Conservation (phyloP, 2,329 filamentous ascomycete species). For the Fusarium veterinarium region DNA sequence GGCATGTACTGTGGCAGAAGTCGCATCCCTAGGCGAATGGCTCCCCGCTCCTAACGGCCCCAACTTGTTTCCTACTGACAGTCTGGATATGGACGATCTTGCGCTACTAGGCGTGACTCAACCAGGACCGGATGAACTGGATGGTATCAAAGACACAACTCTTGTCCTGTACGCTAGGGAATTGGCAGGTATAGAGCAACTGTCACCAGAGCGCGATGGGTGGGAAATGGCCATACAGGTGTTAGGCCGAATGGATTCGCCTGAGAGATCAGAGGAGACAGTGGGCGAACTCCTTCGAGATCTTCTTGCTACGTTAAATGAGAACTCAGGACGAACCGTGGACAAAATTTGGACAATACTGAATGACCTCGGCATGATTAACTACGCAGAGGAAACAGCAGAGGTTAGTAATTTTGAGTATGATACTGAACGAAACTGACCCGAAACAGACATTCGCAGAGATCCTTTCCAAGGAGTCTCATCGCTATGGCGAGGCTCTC, state of each 20-base stretch:
- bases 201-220: constrained; percentile 70
- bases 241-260: constrained; percentile 82
- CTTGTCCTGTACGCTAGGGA: constrained; percentile 80
- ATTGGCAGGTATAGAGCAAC: constrained; percentile 66
- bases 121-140: constrained; percentile 67
- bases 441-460: constrained; percentile 80
- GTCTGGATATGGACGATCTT: constrained; percentile 84
- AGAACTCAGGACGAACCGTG: constrained; percentile 77
- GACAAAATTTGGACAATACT: constrained; percentile 86
- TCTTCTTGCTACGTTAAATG: constrained; percentile 69
- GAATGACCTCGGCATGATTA: constrained; percentile 79
- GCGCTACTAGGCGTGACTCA: constrained; percentile 80
- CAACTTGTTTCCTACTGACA: constrained; percentile 67
- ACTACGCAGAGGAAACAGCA: constrained; percentile 82
- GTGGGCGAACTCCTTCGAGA: constrained; percentile 78
- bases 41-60: constrained; percentile 61
- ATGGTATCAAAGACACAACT: constrained; percentile 82
- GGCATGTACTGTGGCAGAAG: constrained; percentile 81
- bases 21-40: constrained; percentile 88
- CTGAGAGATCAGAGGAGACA: constrained; percentile 75
- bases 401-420: constrained; percentile 68
- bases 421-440: constrained; percentile 40
- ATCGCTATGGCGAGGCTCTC: constrained; percentile 85
- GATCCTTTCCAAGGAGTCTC: constrained; percentile 75
- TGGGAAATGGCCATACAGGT: constrained; percentile 92